Evolutionary conservation across 106 monocot species (phyloP), one percentile per base, ranked within the genome.

Genomic region (Allium sativum): DNA sequence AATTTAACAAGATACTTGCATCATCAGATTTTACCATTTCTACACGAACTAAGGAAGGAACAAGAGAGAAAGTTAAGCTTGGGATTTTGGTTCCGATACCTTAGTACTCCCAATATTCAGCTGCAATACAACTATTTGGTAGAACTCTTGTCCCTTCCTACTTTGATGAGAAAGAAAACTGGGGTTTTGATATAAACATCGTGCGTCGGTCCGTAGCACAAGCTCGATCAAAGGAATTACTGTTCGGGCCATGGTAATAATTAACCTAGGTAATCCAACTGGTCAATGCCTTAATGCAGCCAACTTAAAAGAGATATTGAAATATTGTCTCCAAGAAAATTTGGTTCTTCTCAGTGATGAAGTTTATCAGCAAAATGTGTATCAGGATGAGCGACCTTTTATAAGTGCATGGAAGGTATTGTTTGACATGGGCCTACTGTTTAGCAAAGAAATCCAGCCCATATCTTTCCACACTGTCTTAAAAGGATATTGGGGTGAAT

Each of bases 301-400:
- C 53, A 92, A 82, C 75, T 52, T 98, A 57, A 80, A 52, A 45
- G 91, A 92, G 58, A 54, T 98, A 18, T 71, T 98, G 58, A 65
- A 51, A 31, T 98, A 78, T 52, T 98, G 91, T 53, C 88, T 68
- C 61, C 62, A 70, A 46, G 88, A 98, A 69, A 92, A 92, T 21
- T 64, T 98, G 66, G 98, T 79, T 16, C 62, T 98, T 56, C 77
- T 98, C 65, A 91, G 88, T 20, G 98, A 98, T 83, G 98, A 98
- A 83, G 98, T 98, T 74, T 98, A 98, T 76, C 98, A 98, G 72
- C 98, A 98, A 65, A 98, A 98, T 60, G 68, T 98, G 42, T 98
- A 92, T 75, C 98, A 98, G 69, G 88, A 92, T 73, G 88, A 91
- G 56, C 69, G 80, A 11, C 98, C 98, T 41, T 98, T 98, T 58